phyloP scores from a whole-genome alignment of 257 asterid genomes.

The Scutellaria galericulata region DNA sequence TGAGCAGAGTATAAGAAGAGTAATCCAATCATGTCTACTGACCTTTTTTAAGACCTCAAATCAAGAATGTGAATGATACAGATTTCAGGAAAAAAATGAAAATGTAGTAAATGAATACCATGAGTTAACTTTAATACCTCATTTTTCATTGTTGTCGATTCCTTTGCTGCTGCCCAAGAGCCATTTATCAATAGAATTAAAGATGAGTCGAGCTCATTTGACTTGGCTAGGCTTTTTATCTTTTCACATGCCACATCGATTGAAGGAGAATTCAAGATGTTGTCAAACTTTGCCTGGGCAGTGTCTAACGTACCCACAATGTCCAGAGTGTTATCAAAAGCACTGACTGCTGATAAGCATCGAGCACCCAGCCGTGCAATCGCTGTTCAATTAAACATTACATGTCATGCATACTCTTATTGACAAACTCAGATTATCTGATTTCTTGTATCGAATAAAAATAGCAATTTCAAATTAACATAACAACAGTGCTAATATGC shows the following conservation, averaged over 20 bases:
- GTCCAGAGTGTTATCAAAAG: constrained; percentile 88
- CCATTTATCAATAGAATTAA: constrained; percentile 85
- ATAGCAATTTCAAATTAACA: not conserved
- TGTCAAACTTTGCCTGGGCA: constrained; percentile 90
- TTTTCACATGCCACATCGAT: constrained; percentile 85
- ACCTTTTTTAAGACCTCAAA: constrained; percentile 18
- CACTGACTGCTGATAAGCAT: constrained; percentile 91
- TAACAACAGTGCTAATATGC: constrained; percentile 9
- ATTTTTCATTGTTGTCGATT: constrained; percentile 75
- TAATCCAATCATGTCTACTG: constrained; percentile 1
- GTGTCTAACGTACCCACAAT: constrained; percentile 80
- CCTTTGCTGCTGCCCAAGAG: constrained; percentile 92
- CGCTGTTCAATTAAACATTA: constrained; percentile 55
- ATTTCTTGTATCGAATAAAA: not conserved
- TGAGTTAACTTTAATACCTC: constrained; percentile 58
- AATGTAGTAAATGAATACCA: not conserved
- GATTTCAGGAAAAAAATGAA: not conserved
- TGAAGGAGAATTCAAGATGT: constrained; percentile 80
- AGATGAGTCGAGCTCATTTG: constrained; percentile 89
- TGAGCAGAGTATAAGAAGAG: not conserved
- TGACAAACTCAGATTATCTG: constrained; percentile 29
- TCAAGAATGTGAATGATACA: not conserved
- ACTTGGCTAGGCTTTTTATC: constrained; percentile 83
- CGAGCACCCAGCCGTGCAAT: constrained; percentile 86
- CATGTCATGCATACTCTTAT: not conserved